These are phyloP conservation scores for Hygrocybe punicea DNA, from an alignment of 768 basidiomycete genomes.

Conservation along the genomic window DNA sequence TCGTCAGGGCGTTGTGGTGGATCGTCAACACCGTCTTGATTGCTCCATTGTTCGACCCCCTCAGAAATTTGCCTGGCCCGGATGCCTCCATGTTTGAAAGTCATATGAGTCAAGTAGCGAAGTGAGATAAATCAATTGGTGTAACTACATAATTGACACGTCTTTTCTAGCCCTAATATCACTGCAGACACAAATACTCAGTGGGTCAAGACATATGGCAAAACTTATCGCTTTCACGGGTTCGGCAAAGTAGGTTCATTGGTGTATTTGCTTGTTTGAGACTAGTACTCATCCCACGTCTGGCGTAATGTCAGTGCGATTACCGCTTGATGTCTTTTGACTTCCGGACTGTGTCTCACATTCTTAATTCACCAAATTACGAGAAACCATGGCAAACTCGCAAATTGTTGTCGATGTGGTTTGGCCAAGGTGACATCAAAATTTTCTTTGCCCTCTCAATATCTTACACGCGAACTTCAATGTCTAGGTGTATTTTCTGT, in stretches of 20 bases:
- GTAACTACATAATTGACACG: no score
- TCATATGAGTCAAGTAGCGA: slow-evolving; percentile 44
- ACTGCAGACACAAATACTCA: slow-evolving; percentile 41
- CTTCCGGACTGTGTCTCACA: slow-evolving; percentile 44
- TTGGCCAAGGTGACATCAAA: slow-evolving; percentile 44
- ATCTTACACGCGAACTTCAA: neutral
- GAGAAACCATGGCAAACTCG: slow-evolving; percentile 60
- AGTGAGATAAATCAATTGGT: slow-evolving; percentile 37
- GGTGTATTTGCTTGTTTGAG: neutral
- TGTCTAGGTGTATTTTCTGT: slow-evolving; percentile 47
- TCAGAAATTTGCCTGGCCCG: slow-evolving; percentile 48
- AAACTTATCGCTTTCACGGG: slow-evolving; percentile 54
- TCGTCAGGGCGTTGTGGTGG: slow-evolving; percentile 39
- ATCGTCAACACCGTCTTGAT: slow-evolving; percentile 43
- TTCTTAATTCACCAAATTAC: slow-evolving; percentile 47
- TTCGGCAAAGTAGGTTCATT: slow-evolving; percentile 44
- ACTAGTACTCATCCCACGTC: neutral
- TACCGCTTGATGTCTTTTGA: slow-evolving; percentile 54
- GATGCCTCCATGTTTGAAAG: slow-evolving; percentile 40
- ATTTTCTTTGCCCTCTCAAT: neutral
- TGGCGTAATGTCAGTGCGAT: slow-evolving; percentile 40
- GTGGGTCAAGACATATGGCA: slow-evolving; percentile 46
- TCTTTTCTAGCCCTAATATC: slow-evolving; percentile 40
- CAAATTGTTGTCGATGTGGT: slow-evolving; percentile 42
- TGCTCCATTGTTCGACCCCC: slow-evolving; percentile 46